Evolutionary conservation across 2,329 filamentous ascomycete species (phyloP).

Genomic region (Coleophoma eucalyptorum): DNA sequence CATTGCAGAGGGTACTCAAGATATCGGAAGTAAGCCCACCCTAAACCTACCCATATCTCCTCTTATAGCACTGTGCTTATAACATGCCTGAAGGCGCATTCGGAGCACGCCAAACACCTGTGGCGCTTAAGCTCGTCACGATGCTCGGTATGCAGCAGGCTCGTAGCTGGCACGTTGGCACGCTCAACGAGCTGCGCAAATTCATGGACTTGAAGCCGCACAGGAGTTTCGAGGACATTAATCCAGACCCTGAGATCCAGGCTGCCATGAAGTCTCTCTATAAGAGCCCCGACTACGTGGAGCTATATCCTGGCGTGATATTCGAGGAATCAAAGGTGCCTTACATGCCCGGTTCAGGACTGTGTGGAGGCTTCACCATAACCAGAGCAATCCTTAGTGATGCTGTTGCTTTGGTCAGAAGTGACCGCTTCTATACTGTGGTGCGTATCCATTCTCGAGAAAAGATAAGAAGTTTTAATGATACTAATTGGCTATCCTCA

Average conservation of each 20-base stretch:
- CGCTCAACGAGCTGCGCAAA: conserved; percentile 76
- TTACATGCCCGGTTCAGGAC: conserved; percentile 43
- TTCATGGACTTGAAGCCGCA: conserved; percentile 74
- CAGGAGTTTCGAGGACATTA: conserved; percentile 76
- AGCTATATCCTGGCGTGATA: conserved; percentile 63
- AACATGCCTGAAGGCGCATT: not conserved
- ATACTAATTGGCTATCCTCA: not conserved
- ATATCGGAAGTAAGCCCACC: conserved; percentile 48
- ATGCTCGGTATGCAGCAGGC: conserved; percentile 74
- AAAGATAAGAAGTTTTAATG: not conserved
- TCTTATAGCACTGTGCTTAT: not conserved
- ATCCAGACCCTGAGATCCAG: conserved; percentile 66
- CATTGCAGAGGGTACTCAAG: conserved; percentile 63
- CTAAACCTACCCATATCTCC: not conserved
- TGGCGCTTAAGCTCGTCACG: conserved; percentile 52
- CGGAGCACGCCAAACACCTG: not conserved
- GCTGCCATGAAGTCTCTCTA: conserved; percentile 46
- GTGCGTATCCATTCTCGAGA: conserved; percentile 41
- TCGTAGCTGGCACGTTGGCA: conserved; percentile 67
- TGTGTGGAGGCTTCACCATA: conserved; percentile 44
- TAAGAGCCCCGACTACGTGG: conserved; percentile 52
- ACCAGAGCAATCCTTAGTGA: conserved; percentile 51
- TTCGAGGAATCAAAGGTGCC: conserved; percentile 47
- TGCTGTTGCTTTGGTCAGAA: conserved; percentile 51
- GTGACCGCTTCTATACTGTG: conserved; percentile 47